These are phyloP conservation scores for Craterostigma plantagineum DNA, from an alignment of 257 asterid species.

Conservation along the genomic window DNA sequence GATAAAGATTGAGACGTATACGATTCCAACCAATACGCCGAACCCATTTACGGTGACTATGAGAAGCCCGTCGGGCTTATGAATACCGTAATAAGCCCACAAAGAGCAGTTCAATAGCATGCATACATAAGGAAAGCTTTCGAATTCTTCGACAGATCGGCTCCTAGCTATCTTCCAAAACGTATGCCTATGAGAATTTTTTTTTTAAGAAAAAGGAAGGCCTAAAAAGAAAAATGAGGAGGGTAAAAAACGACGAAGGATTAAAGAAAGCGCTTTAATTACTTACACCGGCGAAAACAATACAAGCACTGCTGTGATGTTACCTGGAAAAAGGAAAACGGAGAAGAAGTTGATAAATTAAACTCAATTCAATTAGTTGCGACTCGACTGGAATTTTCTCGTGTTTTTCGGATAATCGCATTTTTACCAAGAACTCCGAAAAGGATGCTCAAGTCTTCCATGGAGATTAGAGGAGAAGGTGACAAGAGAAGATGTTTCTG, in stretches of 20 bases:
- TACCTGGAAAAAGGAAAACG: too few relatives aligned
- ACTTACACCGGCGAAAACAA: too few relatives aligned
- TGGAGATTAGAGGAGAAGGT: background rate
- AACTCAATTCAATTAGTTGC: too few relatives aligned
- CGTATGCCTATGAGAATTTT: constrained; percentile 4
- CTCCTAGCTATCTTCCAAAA: constrained; percentile 15
- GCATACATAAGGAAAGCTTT: constrained; percentile 12
- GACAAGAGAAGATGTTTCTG: background rate
- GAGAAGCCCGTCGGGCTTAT: constrained; percentile 10
- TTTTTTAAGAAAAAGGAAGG: background rate
- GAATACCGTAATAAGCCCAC: constrained; percentile 15
- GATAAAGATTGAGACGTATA: constrained; percentile 10
- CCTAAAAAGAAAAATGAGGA: background rate
- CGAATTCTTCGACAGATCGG: constrained; percentile 11
- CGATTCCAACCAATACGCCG: constrained; percentile 9
- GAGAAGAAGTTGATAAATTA: too few relatives aligned
- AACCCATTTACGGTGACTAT: constrained; percentile 14
- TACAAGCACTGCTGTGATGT: too few relatives aligned
- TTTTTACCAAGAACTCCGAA: constrained; percentile 10
- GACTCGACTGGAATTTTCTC: too few relatives aligned
- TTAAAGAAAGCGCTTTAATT: too few relatives aligned
- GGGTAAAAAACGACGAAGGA: too few relatives aligned
- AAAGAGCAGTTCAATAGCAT: constrained; percentile 13
- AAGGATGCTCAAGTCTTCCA: constrained; percentile 9
- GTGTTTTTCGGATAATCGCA: too few relatives aligned